Base-by-base conservation (phyloP, 2,329 filamentous ascomycete species). In the Alternaria gansuensis region DNA sequence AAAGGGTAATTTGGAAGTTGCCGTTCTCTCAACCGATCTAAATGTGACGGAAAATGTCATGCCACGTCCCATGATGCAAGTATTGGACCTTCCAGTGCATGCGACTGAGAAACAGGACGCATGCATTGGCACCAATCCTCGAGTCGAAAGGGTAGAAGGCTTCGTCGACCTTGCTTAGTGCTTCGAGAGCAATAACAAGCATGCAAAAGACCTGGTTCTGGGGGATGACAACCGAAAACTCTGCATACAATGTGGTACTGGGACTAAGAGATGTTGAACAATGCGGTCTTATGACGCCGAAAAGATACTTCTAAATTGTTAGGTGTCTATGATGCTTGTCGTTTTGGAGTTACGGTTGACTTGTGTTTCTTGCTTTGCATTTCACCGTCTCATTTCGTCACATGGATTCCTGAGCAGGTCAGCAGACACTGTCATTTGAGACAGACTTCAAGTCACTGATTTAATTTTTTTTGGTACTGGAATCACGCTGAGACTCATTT, bases 201-300 rank as follows among this genome's bases (percentile, higher is more conserved):
- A 39, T 21, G 24, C 49, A 51, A 51, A 40, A 37, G 17, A 51
- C 49, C 5, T 36, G 49, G 6, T 43, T 51, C 28, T 51, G 49
- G 49, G 49, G 41, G 8, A 51, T 36, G 3, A 31, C 49, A 1
- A 51, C 49, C 1, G 28, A 43, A 8, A 51, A 43, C 13, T 28
- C 49, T 5, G 29, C 13, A 3, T 51, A 51, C 49, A 37, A 51
- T 51, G 49, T n/a, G 13, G n/a, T 51, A 8, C 37, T 51, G 17
- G 49, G 49, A 21, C 37, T 36, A 29, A n/a, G 4, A 13, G 49
- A 51, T 24, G 49, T 28, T 41, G 49, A 51, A 14, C 26, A 34
- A 40, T 51, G 36, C 7, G 49, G 49, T 17, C 37, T 51, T 2
- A n/a, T 31, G 13, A 51, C 10, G 33, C 10, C 13, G 10, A 34